A percentile compares a stretch with the other conserved stretches of the same genome.
Conservation (phyloP, 192 early-diverging fungal genomes). For the Linnemannia zychae region DNA sequence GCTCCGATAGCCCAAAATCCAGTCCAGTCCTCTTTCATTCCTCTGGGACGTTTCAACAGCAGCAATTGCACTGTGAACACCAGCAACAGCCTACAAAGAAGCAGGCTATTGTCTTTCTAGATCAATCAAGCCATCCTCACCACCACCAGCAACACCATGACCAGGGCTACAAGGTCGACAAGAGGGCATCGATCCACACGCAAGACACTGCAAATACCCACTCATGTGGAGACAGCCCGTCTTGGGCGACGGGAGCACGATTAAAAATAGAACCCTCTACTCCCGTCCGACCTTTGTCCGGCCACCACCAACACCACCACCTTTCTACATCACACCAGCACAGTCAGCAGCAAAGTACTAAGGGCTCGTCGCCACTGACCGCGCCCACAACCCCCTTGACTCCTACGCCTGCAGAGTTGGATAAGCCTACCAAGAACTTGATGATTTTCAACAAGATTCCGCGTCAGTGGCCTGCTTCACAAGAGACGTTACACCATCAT, state of each 20-base stretch:
- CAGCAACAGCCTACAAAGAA: constrained; percentile 10
- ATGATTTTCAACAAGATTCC: constrained; percentile 57
- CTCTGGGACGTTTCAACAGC: neutral
- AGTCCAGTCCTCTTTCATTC: constrained; percentile 11
- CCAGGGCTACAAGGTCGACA: neutral
- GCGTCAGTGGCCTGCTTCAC: constrained; percentile 51
- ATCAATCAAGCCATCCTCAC: neutral
- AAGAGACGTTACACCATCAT: constrained; percentile 49
- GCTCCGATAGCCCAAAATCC: constrained; percentile 7
- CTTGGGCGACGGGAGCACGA: constrained; percentile 15
- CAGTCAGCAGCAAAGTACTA: constrained; percentile 7
- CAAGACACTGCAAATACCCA: constrained; percentile 17
- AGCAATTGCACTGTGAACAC: constrained; percentile 7
- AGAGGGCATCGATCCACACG: neutral
- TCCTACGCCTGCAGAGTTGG: constrained; percentile 39
- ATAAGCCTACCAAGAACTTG: constrained; percentile 46
- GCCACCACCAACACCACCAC: neutral
- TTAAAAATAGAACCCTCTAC: constrained; percentile 44
- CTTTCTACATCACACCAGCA: neutral
- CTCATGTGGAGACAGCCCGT: constrained; percentile 31
- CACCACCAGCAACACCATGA: neutral
- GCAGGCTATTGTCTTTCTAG: constrained; percentile 19
- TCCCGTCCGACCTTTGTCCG: constrained; percentile 17
- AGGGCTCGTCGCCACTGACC: constrained; percentile 16
- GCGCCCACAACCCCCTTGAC: constrained; percentile 33